phyloP scores from a whole-genome alignment of 176 grass and related monocot species.

The Hyparrhenia diplandra region DNA sequence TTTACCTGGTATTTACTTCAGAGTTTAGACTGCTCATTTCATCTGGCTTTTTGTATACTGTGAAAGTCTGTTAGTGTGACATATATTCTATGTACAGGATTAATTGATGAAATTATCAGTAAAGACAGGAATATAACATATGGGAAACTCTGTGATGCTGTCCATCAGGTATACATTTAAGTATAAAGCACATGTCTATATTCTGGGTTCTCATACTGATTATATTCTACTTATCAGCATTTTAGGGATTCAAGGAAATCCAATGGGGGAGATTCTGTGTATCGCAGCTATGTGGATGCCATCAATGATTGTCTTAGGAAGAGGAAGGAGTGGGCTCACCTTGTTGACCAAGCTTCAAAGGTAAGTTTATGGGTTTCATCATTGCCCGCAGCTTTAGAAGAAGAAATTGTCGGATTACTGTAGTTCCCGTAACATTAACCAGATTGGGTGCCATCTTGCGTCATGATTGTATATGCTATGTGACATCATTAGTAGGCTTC shows the following conservation, averaged over 20 bases:
- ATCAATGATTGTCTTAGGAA: constrained; percentile 77
- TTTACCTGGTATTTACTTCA: constrained; percentile 65
- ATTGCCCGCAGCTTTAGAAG: too few species aligned
- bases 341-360: constrained; percentile 71
- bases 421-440: neutral
- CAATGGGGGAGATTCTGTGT: constrained; percentile 51
- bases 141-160: constrained; percentile 60
- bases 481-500: neutral
- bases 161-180: constrained; percentile 50
- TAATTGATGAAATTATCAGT: constrained; percentile 75
- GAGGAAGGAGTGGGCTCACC: constrained; percentile 78
- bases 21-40: neutral
- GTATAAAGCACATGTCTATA: neutral
- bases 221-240: constrained; percentile 49
- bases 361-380: constrained; percentile 28
- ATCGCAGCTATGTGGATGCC: constrained; percentile 54
- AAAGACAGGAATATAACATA: constrained; percentile 68
- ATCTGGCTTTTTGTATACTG: constrained; percentile 16
- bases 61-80: neutral
- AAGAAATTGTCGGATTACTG: too few species aligned
- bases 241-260: constrained; percentile 67
- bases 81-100: constrained; percentile 54
- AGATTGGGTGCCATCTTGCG: neutral
- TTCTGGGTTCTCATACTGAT: constrained; percentile 18
- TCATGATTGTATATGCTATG: neutral